These are phyloP conservation scores for Evansstolkia leycettana DNA, from an alignment of 495 filamentous ascomycete genomes.

Conservation along the genomic window DNA sequence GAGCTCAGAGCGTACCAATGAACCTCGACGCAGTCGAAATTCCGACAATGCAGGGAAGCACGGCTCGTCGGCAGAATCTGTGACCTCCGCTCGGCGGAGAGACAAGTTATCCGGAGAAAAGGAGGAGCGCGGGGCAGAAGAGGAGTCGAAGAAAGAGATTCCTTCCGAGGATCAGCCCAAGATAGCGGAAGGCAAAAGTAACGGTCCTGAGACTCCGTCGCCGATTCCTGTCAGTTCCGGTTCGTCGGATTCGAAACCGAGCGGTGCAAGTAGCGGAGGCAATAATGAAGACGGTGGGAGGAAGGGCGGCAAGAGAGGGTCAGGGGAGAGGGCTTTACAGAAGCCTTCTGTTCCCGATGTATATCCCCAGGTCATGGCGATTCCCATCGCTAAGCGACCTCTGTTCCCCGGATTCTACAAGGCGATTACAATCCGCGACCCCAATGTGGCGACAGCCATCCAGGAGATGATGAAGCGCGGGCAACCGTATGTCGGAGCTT, in stretches of 20 bases:
- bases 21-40: conserved; percentile 23
- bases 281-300: conserved; percentile 33
- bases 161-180: conserved; percentile 13
- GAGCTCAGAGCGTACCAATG: conserved; percentile 15
- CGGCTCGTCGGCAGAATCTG: conserved; percentile 14
- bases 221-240: conserved; percentile 32
- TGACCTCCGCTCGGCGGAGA: conserved; percentile 22
- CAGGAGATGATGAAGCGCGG: conserved; percentile 96
- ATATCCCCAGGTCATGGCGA: conserved; percentile 97
- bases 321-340: conserved; percentile 60
- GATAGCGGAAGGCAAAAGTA: conserved; percentile 25
- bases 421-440: conserved; percentile 88
- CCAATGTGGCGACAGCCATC: conserved; percentile 77
- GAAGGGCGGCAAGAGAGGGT: conserved; percentile 50
- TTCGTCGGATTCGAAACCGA: conserved; percentile 32
- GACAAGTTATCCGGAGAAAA: conserved; percentile 25
- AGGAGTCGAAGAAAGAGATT: conserved; percentile 29
- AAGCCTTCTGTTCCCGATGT: conserved; percentile 87
- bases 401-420: conserved; percentile 99
- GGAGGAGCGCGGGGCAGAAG: conserved; percentile 26
- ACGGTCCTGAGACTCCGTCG: conserved; percentile 31
- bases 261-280: conserved; percentile 33
- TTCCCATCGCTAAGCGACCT: conserved; percentile 91
- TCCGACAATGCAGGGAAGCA: conserved; percentile 23
- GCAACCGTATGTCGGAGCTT: conserved; percentile 94